phyloP scores from a whole-genome alignment of 1,139 yeast species.

The Pichiaceae sp. region DNA sequence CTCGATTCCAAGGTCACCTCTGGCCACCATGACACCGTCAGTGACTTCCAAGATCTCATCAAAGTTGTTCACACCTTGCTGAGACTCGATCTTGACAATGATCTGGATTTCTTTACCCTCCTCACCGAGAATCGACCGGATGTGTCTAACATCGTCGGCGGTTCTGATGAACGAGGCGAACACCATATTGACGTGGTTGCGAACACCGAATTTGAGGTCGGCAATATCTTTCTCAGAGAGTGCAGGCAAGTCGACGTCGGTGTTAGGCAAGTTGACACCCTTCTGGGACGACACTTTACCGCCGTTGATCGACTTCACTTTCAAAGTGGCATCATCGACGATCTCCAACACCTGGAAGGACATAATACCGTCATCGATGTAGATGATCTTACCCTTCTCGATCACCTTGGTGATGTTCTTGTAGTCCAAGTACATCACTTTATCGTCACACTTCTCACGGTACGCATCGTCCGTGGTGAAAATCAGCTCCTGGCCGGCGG shows the following conservation, averaged over 20 bases:
- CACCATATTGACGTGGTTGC: constrained; percentile 94
- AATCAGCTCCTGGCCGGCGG: constrained; percentile 81
- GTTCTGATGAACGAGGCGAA: constrained; percentile 98
- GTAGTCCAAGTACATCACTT: constrained; percentile 85
- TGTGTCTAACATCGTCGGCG: constrained; percentile 80
- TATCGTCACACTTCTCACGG: constrained; percentile 63
- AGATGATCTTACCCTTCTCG: constrained; percentile 78
- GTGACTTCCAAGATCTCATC: constrained; percentile 91
- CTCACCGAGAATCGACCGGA: constrained; percentile 92
- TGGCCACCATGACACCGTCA: constrained; percentile 99
- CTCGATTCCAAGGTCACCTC: constrained; percentile 99
- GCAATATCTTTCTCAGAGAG: constrained; percentile 91
- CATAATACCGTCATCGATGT: constrained; percentile 95
- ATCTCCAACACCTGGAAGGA: constrained; percentile 88
- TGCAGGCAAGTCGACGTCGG: constrained; percentile 98
- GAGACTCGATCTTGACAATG: constrained; percentile 96
- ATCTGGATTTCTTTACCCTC: constrained; percentile 94
- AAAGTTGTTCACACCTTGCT: constrained; percentile 99
- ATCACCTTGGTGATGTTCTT: constrained; percentile 94
- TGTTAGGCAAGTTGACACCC: constrained; percentile 98
- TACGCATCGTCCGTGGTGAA: constrained; percentile 87
- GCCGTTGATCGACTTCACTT: constrained; percentile 83
- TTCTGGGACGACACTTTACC: constrained; percentile 96
- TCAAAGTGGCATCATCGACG: constrained; percentile 69
- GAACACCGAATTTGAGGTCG: constrained; percentile 90